Evolutionary conservation across 1,139 yeast genomes (phyloP), one percentile per base, ranked within the genome.

Genomic region (Candida anutae): DNA sequence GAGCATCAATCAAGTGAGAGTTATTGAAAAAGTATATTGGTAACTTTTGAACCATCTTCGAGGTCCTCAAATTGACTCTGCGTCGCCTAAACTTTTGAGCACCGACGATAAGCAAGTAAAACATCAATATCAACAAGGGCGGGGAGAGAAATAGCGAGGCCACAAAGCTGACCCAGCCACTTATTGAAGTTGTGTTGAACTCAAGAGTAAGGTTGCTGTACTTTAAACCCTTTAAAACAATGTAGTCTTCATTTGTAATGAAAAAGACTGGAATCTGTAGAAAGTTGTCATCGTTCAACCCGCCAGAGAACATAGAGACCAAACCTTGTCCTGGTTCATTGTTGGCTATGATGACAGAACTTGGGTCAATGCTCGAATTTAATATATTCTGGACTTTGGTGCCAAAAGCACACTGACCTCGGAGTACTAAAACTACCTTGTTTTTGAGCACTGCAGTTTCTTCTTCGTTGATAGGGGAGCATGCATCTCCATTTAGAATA

Each of bases 341-440:
- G 37, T 65, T 65, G 15, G 67, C 70, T 18, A 65, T 48, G 3
- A 64, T 39, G 10, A 65, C 51, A 9, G 59, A 57, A 20, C 35
- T 46, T 1, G 70, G 67, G 4, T 40, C 35, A 21, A 61, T 36
- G 3, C 43, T 46, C 5, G 63, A 50, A 2, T 46, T 43, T 15
- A 58, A 27, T 8, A 64, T 33, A 30, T 58, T 50, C 13, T 48
- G 33, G 9, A 62, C 62, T 35, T 65, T 65, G 22, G 52, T 50
- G 12, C 60, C 65, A 44, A 65, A 65, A 3, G 69, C 59, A 39
- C 72, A 65, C 13, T 48, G 54, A 2, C 72, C 72, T 21, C 72
- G 39, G 29, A 58, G 43, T 3, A 62, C 55, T 8, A 65, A 42
- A 13, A 65, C 29, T 5, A 57, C 43, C 31, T 57, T 58, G 30